Evolutionary conservation across 768 basidiomycete genomes (phyloP).

Genomic region (Suillus decipiens): DNA sequence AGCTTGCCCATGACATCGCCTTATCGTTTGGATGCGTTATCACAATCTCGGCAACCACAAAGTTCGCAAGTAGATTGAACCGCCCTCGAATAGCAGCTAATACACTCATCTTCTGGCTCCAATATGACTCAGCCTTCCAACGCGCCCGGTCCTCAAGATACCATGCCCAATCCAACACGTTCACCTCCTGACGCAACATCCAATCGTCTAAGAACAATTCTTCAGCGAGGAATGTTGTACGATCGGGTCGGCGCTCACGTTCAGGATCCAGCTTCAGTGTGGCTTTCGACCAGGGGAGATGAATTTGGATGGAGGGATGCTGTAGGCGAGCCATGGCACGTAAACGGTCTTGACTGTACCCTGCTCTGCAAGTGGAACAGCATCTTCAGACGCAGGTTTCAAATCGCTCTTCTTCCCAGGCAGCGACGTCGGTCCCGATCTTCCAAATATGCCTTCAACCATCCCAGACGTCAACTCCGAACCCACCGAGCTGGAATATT

Average conservation of each 20-base stretch:
- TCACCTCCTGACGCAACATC: slow-evolving; percentile 59
- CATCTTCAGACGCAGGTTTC: slow-evolving; percentile 60
- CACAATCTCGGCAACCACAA: slow-evolving; percentile 76
- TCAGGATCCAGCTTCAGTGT: slow-evolving; percentile 75
- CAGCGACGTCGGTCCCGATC: slow-evolving; percentile 27
- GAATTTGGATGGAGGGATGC: slow-evolving; percentile 37
- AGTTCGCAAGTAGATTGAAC: slow-evolving; percentile 84
- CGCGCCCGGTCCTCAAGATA: slow-evolving; percentile 78
- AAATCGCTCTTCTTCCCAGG: slow-evolving; percentile 38
- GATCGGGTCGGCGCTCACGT: slow-evolving; percentile 57
- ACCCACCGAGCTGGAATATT: slow-evolving; percentile 23
- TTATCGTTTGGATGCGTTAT: slow-evolving; percentile 70
- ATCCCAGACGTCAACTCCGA: slow-evolving; percentile 20
- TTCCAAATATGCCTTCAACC: neutral
- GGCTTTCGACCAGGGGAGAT: slow-evolving; percentile 41
- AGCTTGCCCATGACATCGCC: slow-evolving; percentile 71
- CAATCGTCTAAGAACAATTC: slow-evolving; percentile 80
- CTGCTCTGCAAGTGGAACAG: slow-evolving; percentile 63
- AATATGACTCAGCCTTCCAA: slow-evolving; percentile 63
- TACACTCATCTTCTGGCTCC: slow-evolving; percentile 64
- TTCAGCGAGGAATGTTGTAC: slow-evolving; percentile 82
- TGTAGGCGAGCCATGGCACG: slow-evolving; percentile 31
- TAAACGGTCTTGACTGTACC: slow-evolving; percentile 41
- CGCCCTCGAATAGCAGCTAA: slow-evolving; percentile 75
- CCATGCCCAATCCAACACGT: slow-evolving; percentile 81